A percentile compares a stretch with the other conserved stretches of the same genome.
These are phyloP conservation scores for Eucalyptus curtisii DNA, from an alignment of 345 rosid genomes.

Conservation along the genomic window DNA sequence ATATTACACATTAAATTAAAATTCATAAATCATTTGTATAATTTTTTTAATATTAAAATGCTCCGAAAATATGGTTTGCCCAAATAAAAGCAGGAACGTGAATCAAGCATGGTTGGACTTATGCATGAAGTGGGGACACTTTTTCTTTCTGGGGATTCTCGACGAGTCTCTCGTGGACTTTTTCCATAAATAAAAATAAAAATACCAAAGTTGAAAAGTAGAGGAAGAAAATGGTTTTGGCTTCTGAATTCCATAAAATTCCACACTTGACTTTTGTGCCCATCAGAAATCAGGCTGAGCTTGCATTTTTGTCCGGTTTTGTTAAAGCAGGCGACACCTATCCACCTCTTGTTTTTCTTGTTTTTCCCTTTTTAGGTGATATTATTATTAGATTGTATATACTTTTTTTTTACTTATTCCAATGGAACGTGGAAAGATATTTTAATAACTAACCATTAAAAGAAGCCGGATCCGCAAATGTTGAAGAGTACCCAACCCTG, in stretches of 20 bases:
- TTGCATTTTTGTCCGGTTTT: not conserved
- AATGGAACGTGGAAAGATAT: not conserved
- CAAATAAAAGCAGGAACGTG: not conserved
- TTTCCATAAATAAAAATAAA: too few species aligned
- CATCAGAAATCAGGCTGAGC: not conserved
- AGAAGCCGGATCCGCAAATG: not conserved
- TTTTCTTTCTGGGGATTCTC: not conserved
- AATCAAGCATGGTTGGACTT: not conserved
- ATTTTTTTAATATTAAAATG: rapidly evolving
- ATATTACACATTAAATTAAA: not conserved
- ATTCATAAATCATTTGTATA: rapidly evolving
- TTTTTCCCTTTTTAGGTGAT: not conserved
- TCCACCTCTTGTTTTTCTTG: not conserved
- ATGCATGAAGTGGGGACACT: not conserved
- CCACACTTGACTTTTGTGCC: not conserved
- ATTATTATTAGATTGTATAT: not conserved
- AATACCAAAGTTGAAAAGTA: not conserved
- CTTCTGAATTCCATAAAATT: not conserved
- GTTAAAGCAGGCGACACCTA: not conserved
- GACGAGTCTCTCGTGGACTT: not conserved
- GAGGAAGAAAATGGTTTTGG: not conserved
- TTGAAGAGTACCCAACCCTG: not conserved
- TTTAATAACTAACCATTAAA: not conserved
- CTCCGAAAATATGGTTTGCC: not conserved
- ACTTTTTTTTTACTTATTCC: not conserved